These are phyloP conservation scores for Atkinsonella hypoxylon DNA, from an alignment of 2,329 filamentous ascomycete genomes.

Conservation along the genomic window DNA sequence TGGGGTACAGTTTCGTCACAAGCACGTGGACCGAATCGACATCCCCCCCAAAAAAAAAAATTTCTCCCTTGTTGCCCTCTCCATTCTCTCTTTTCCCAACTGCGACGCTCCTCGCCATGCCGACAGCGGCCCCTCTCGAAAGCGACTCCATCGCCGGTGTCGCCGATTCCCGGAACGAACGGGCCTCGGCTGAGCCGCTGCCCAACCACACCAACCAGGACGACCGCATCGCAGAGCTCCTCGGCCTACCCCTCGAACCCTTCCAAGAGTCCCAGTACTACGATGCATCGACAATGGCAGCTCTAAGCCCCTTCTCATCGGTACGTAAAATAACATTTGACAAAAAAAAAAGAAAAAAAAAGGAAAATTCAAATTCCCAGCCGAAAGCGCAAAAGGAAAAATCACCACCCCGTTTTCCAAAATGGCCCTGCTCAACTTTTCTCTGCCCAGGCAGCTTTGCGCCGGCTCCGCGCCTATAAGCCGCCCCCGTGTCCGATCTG, in stretches of 20 bases:
- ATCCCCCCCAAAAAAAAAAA: too few relatives aligned
- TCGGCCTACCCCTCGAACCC: not conserved
- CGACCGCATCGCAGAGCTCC: not conserved
- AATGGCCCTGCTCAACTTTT: too few relatives aligned
- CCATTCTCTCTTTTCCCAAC: too few relatives aligned
- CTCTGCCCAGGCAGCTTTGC: slow-evolving; percentile 42
- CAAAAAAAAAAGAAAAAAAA: too few relatives aligned
- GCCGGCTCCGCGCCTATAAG: slow-evolving; percentile 47
- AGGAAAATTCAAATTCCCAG: too few relatives aligned
- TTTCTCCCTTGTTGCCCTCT: too few relatives aligned
- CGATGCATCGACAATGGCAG: slow-evolving; percentile 45
- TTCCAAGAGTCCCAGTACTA: slow-evolving; percentile 38
- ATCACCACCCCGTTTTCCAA: too few relatives aligned
- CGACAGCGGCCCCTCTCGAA: not conserved
- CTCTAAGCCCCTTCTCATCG: slow-evolving; percentile 40
- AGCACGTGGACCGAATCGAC: too few relatives aligned
- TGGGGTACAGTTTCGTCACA: too few relatives aligned
- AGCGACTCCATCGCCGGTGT: slow-evolving; percentile 10
- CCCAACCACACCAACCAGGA: not conserved
- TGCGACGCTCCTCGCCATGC: too few relatives aligned
- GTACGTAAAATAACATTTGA: slow-evolving; percentile 26
- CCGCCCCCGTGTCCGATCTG: slow-evolving; percentile 50
- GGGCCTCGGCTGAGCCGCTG: slow-evolving; percentile 2
- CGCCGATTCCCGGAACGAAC: slow-evolving; percentile 8
- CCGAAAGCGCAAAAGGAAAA: too few relatives aligned